Conservation (phyloP, 176 grass and related monocot species). For the Triticum turgidum region DNA sequence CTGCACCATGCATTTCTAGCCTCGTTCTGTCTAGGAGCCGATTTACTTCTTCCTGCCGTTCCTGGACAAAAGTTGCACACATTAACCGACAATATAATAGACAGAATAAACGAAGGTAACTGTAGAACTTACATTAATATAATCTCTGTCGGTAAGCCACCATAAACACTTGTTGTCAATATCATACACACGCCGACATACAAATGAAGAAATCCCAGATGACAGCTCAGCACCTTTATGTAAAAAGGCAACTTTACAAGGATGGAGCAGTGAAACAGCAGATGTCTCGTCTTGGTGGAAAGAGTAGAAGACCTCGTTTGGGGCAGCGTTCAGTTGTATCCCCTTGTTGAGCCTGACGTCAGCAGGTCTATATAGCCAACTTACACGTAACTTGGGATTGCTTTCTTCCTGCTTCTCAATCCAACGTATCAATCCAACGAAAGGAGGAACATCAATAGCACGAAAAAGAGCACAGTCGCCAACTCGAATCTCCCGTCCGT, state of each 20-base stretch:
- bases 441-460: constrained; percentile 70
- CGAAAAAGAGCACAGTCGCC: constrained; percentile 86
- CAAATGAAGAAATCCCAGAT: constrained; percentile 64
- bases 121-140: constrained; percentile 79
- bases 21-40: constrained; percentile 61
- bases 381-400: constrained; percentile 62
- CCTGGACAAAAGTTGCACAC: constrained; percentile 48
- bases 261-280: constrained; percentile 83
- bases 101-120: neutral
- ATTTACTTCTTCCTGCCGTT: constrained; percentile 88
- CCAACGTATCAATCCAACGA: constrained; percentile 81
- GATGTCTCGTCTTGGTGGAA: constrained; percentile 83
- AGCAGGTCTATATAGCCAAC: constrained; percentile 79
- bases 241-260: constrained; percentile 90
- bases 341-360: constrained; percentile 78
- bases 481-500: constrained; percentile 71
- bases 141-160: constrained; percentile 93
- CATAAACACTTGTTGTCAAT: constrained; percentile 86
- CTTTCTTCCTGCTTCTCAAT: constrained; percentile 52
- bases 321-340: constrained; percentile 53
- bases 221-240: constrained; percentile 74
- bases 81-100: constrained; percentile 33
- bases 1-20: constrained; percentile 92
- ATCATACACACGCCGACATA: constrained; percentile 87
- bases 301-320: constrained; percentile 90